Percentiles rank a stretch among this genome's conserved stretches.
Evolutionary conservation across 2,329 filamentous ascomycete species (phyloP).

Genomic region (Colletotrichum trifolii): DNA sequence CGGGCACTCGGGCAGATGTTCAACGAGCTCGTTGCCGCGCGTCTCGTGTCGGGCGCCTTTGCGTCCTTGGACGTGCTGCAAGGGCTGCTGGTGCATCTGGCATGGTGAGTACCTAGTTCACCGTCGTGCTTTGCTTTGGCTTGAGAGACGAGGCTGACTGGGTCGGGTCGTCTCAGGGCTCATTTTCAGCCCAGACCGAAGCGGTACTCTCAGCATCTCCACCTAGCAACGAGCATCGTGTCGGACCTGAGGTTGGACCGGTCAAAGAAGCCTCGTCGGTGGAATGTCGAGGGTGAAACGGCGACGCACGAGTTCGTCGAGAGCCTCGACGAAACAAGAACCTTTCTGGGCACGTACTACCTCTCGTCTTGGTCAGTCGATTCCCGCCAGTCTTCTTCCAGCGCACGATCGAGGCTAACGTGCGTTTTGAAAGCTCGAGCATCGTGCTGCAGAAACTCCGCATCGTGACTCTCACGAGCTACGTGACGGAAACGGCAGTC

Average conservation of each 20-base stretch:
- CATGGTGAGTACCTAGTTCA: constrained; percentile 41
- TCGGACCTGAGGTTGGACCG: constrained; percentile 46
- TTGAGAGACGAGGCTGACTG: constrained; percentile 1
- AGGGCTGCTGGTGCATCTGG: constrained; percentile 44
- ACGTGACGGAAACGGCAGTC: constrained; percentile 43
- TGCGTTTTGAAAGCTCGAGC: constrained; percentile 38
- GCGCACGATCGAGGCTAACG: neutral
- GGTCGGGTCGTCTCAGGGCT: constrained; percentile 39
- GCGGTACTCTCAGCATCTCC: constrained; percentile 44
- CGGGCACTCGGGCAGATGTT: constrained; percentile 42
- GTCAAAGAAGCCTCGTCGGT: constrained; percentile 42
- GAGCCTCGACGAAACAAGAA: constrained; percentile 43
- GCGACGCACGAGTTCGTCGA: constrained; percentile 6
- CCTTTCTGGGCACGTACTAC: constrained; percentile 46
- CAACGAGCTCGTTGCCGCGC: constrained; percentile 41
- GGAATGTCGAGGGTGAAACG: constrained; percentile 41
- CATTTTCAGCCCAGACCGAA: constrained; percentile 45
- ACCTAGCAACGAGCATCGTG: constrained; percentile 46
- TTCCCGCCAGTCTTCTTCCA: neutral
- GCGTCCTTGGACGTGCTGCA: constrained; percentile 45
- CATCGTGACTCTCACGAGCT: constrained; percentile 42
- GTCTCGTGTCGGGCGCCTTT: constrained; percentile 41
- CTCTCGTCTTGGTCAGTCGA: constrained; percentile 44
- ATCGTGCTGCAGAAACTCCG: constrained; percentile 47
- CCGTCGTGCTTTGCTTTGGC: too few species aligned